Percentiles rank a stretch among this genome's conserved stretches.
These are phyloP conservation scores for Ophiostoma fasciatum DNA, from an alignment of 2,329 filamentous ascomycete genomes.

Conservation along the genomic window DNA sequence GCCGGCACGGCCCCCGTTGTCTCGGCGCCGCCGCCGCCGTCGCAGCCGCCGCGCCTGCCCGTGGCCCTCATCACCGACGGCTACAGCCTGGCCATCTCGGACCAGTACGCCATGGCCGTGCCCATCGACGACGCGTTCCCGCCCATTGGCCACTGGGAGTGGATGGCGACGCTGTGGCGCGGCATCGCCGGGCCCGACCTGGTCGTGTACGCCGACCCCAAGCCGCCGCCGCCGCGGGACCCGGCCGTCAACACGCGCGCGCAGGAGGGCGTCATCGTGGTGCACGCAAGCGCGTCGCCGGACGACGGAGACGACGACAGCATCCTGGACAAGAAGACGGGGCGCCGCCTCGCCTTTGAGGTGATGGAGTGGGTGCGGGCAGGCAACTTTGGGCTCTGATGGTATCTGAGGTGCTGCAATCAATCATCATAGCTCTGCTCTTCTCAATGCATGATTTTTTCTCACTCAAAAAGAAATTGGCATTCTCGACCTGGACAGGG, in stretches of 20 bases:
- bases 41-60: too few species aligned
- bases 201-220: constrained; percentile 39
- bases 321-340: constrained; percentile 47
- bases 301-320: constrained; percentile 16
- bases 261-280: constrained; percentile 31
- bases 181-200: constrained; percentile 72
- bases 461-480: not conserved
- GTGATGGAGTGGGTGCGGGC: constrained; percentile 63
- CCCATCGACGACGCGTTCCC: constrained; percentile 66
- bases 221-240: constrained; percentile 1
- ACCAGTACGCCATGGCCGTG: constrained; percentile 57
- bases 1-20: too few species aligned
- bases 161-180: constrained; percentile 90
- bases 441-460: not conserved
- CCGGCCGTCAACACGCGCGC: constrained; percentile 27
- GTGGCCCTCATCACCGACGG: constrained; percentile 63
- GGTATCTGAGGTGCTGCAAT: too few species aligned
- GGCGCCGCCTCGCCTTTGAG: constrained; percentile 71
- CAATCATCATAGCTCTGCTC: too few species aligned
- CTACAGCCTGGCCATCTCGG: constrained; percentile 67
- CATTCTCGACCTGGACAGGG: too few species aligned
- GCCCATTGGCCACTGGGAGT: constrained; percentile 89
- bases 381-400: constrained; percentile 21
- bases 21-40: too few species aligned
- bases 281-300: constrained; percentile 33